These are phyloP conservation scores for Anacardium occidentale DNA, from an alignment of 345 rosid species.

Conservation along the genomic window DNA sequence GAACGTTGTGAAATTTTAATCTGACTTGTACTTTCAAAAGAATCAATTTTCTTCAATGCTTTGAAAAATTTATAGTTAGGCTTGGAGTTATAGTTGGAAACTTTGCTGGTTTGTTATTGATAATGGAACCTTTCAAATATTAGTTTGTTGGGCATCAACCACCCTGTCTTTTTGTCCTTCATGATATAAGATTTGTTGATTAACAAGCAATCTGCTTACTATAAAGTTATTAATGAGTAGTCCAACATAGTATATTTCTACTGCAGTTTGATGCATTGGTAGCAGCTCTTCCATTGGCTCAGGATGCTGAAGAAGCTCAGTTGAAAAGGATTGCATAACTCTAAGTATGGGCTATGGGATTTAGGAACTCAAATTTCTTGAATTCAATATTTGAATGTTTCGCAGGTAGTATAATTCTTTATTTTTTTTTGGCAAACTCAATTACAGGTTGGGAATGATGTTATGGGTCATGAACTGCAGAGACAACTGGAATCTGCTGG, in stretches of 20 bases:
- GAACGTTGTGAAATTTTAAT: neutral
- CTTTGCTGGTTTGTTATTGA: neutral
- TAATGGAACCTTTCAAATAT: neutral
- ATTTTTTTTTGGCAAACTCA: neutral
- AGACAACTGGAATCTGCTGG: conserved; percentile 94
- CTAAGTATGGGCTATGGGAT: conserved; percentile 40
- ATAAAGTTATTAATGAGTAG: neutral
- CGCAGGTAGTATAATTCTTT: neutral
- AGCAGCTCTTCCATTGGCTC: conserved; percentile 81
- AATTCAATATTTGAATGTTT: neutral
- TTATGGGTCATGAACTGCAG: conserved; percentile 82
- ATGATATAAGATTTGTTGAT: neutral
- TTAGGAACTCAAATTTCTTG: neutral
- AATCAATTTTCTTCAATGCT: neutral
- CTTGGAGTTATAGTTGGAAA: neutral
- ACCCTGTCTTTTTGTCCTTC: neutral
- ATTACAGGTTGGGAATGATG: conserved; percentile 76
- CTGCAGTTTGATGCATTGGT: conserved; percentile 89
- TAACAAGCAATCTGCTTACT: neutral
- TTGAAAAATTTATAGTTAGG: neutral
- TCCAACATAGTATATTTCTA: neutral
- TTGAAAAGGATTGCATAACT: conserved; percentile 72
- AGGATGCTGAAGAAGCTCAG: conserved; percentile 95
- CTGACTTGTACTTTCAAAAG: neutral
- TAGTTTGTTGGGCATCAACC: neutral